Evolutionary conservation across 768 basidiomycete species (phyloP).

Genomic region (Coprinopsis cinerea): DNA sequence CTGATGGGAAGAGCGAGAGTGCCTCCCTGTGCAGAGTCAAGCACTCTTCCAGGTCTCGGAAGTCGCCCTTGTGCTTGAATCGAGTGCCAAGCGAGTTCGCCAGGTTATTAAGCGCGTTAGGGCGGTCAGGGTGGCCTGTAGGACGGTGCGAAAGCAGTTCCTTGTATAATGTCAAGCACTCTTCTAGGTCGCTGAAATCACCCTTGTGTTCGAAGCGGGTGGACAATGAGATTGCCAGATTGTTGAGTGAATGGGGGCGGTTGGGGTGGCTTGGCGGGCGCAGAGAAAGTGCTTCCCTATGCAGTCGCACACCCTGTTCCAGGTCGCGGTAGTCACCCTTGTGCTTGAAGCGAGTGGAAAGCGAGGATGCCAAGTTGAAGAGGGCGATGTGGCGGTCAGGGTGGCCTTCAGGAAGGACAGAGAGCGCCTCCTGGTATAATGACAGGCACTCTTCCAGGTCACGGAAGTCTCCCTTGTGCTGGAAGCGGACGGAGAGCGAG

Average conservation of each 20-base stretch:
- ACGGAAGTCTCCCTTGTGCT: not conserved
- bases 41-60: not conserved
- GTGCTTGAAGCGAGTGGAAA: not conserved
- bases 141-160: not conserved
- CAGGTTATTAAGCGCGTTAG: not conserved
- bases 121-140: not conserved
- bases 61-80: not conserved
- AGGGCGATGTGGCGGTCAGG: not conserved
- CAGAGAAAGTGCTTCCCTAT: not conserved
- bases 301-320: not conserved
- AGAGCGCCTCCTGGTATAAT: not conserved
- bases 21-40: not conserved
- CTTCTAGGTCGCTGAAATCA: not conserved
- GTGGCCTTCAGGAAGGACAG: not conserved
- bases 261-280: not conserved
- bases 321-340: not conserved
- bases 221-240: not conserved
- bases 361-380: not conserved
- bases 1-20: not conserved
- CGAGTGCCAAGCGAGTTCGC: conserved; percentile 22
- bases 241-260: not conserved
- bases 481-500: not conserved
- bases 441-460: not conserved
- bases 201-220: not conserved
- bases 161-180: not conserved